phyloP scores from a whole-genome alignment of 306 rosid species.

The Urtica urens region DNA sequence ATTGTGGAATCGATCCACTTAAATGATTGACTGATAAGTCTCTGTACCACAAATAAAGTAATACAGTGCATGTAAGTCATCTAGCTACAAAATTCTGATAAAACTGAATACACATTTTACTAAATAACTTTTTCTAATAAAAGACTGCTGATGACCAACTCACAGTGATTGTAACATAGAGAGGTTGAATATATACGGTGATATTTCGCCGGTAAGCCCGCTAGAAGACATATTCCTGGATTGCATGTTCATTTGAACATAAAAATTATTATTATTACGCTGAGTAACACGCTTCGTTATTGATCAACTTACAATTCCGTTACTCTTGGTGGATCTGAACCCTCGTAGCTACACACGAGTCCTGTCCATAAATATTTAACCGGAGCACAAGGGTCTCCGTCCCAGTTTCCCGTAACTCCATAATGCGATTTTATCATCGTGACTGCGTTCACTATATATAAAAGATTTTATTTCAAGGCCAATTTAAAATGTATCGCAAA shows the following conservation, averaged over 20 bases:
- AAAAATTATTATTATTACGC: background rate
- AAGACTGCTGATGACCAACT: conserved; percentile 4
- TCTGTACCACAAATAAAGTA: background rate
- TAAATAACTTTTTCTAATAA: too few species aligned
- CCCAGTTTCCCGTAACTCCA: conserved; percentile 29
- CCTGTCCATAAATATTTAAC: conserved; percentile 32
- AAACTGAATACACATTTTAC: background rate
- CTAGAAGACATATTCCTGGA: conserved; percentile 14
- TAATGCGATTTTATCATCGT: conserved; percentile 28
- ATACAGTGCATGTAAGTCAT: background rate
- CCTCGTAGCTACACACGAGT: conserved; percentile 25
- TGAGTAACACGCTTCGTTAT: too few species aligned
- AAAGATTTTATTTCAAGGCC: too few species aligned
- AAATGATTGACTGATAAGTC: conserved; percentile 9
- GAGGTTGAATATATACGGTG: conserved; percentile 24
- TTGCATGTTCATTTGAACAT: background rate
- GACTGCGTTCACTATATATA: conserved; percentile 33
- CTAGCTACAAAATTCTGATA: background rate
- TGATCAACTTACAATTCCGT: conserved; percentile 10
- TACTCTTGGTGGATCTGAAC: conserved; percentile 5
- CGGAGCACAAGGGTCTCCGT: conserved; percentile 47
- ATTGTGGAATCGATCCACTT: conserved; percentile 30
- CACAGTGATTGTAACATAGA: conserved; percentile 26
- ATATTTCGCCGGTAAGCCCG: conserved; percentile 8
- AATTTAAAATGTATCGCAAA: too few species aligned